Evolutionary conservation across 129 eudicot species (phyloP).

Genomic region (Centrapalus pauciflorus): DNA sequence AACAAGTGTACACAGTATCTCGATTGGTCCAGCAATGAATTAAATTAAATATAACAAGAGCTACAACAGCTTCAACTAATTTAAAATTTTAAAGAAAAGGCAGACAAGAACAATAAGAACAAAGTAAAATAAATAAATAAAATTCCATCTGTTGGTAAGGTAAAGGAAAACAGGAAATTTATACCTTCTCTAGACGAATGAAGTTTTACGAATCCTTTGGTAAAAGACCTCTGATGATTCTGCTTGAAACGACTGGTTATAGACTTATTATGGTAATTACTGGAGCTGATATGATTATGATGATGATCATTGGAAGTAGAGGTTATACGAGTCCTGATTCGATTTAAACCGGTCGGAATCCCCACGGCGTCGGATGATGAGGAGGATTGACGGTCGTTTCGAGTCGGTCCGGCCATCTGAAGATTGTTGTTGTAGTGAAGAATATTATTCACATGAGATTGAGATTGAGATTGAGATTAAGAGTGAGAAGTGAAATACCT

Average conservation of each 20-base stretch:
- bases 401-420: constrained; percentile 49
- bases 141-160: neutral
- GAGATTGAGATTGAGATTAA: too few species aligned
- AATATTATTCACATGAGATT: neutral
- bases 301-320: constrained; percentile 22
- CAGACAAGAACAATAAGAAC: neutral
- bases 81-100: neutral
- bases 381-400: constrained; percentile 41
- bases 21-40: neutral
- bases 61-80: constrained; percentile 5
- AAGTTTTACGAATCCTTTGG: constrained; percentile 36
- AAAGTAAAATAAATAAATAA: too few species aligned
- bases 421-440: too few species aligned
- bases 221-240: constrained; percentile 34
- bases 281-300: constrained; percentile 23
- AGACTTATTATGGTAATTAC: constrained; percentile 31
- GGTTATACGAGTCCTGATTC: constrained; percentile 65
- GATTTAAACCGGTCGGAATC: constrained; percentile 81
- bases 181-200: constrained; percentile 56
- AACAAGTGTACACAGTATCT: neutral
- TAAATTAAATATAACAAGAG: constrained; percentile 2
- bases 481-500: constrained; percentile 4
- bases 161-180: neutral
- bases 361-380: constrained; percentile 37
- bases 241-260: constrained; percentile 31